A percentile compares a stretch with the other conserved stretches of the same genome.
Evolutionary conservation across 2,329 filamentous ascomycete species (phyloP).

Genomic region (Aspergillus felis): DNA sequence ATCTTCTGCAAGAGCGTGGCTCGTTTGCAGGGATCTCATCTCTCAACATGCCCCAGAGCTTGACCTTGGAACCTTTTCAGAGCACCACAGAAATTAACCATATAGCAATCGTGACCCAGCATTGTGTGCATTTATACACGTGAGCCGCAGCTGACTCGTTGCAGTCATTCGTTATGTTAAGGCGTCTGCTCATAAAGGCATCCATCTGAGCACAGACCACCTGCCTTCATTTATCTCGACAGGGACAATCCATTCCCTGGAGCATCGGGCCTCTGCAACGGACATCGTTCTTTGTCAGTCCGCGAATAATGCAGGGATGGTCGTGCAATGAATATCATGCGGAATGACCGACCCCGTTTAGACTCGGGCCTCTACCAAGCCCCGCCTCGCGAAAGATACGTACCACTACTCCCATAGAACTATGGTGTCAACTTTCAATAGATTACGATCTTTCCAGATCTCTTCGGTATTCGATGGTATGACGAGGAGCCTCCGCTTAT

Average conservation of each 20-base stretch:
- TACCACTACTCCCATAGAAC: not conserved
- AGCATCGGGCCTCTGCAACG: too few relatives aligned
- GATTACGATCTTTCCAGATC: not conserved
- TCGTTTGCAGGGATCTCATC: constrained; percentile 26
- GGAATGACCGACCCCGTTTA: not conserved
- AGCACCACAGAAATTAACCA: constrained; percentile 1
- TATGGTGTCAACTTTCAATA: not conserved
- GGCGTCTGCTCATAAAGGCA: not conserved
- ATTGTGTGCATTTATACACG: not conserved
- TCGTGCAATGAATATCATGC: not conserved
- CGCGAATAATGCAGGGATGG: too few relatives aligned
- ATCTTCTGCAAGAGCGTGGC: constrained; percentile 33
- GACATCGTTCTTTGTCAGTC: too few relatives aligned
- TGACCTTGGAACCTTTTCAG: not conserved
- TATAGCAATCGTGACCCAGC: not conserved
- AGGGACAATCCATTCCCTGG: not conserved
- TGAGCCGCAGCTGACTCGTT: not conserved
- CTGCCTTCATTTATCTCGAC: not conserved
- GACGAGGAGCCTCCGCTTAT: not conserved
- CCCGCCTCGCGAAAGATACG: not conserved
- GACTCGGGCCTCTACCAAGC: not conserved
- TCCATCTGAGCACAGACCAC: not conserved
- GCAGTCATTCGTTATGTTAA: not conserved
- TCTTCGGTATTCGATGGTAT: not conserved
- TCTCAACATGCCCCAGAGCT: constrained; percentile 17